phyloP scores from a whole-genome alignment of 2,329 filamentous ascomycete genomes.

The Aspergillus hortae region DNA sequence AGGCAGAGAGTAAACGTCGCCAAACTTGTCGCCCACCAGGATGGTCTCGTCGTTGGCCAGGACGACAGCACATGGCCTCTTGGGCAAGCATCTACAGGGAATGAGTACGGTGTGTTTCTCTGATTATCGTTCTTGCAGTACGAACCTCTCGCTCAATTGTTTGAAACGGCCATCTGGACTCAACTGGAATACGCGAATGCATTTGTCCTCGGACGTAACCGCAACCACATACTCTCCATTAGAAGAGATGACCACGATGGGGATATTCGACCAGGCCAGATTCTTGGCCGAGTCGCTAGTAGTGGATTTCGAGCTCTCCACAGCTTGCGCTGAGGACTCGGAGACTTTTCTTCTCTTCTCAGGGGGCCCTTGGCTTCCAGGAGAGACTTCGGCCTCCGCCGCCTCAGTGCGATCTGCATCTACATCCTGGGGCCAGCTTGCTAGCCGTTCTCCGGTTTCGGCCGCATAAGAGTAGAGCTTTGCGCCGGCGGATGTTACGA shows the following conservation, averaged over 20 bases:
- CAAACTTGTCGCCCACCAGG: constrained; percentile 88
- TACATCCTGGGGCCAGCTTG: constrained; percentile 53
- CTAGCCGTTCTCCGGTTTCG: constrained; percentile 55
- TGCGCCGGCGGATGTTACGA: constrained; percentile 72
- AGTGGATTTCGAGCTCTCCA: constrained; percentile 9
- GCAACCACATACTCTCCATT: constrained; percentile 68
- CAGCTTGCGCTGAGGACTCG: constrained; percentile 18
- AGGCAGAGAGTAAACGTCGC: constrained; percentile 88
- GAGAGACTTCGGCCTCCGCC: constrained; percentile 20
- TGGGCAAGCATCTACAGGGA: constrained; percentile 70
- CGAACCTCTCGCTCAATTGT: constrained; percentile 69
- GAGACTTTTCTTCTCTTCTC: constrained; percentile 45
- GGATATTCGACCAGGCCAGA: constrained; percentile 57
- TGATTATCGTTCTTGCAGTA: neutral
- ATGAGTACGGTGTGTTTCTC: constrained; percentile 7
- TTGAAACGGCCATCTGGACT: constrained; percentile 58
- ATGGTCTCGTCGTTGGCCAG: constrained; percentile 71
- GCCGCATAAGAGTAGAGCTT: constrained; percentile 66
- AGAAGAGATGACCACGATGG: constrained; percentile 61
- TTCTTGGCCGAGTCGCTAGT: constrained; percentile 16
- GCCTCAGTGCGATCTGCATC: constrained; percentile 19
- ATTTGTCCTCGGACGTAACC: constrained; percentile 89
- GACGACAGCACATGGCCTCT: constrained; percentile 74
- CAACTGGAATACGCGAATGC: constrained; percentile 75
- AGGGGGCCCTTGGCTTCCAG: constrained; percentile 34